Percentiles rank a stretch among this genome's conserved stretches.
phyloP scores from a whole-genome alignment of 2,329 filamentous ascomycete genomes.

The Colletotrichum tropicale region DNA sequence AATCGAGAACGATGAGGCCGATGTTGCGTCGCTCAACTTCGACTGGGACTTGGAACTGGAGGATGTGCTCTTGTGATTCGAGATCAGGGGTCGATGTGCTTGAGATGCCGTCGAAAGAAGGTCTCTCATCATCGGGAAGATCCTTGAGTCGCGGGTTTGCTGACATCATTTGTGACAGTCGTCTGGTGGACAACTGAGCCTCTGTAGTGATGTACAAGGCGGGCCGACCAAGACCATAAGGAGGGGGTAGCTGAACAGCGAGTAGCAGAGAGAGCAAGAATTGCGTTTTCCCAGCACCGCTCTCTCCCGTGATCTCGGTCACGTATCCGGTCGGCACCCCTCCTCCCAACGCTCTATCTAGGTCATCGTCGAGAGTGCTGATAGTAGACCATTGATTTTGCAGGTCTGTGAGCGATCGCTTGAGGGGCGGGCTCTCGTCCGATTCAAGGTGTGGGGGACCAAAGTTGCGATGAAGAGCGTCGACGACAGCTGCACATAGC shows the following conservation, averaged over 20 bases:
- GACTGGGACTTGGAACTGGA: slow-evolving; percentile 90
- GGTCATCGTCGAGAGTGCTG: slow-evolving; percentile 76
- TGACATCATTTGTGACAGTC: slow-evolving; percentile 79
- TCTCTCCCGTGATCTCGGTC: slow-evolving; percentile 91
- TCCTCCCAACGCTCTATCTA: slow-evolving; percentile 76
- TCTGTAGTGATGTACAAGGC: slow-evolving; percentile 96
- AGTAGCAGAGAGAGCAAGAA: slow-evolving; percentile 86
- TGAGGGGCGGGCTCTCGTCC: not conserved
- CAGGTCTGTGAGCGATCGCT: slow-evolving; percentile 6
- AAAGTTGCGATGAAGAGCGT: slow-evolving; percentile 69
- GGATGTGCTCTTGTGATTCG: slow-evolving; percentile 93
- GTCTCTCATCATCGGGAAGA: slow-evolving; percentile 31
- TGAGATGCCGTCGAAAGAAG: slow-evolving; percentile 78
- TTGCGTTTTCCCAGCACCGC: slow-evolving; percentile 94
- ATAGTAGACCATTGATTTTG: slow-evolving; percentile 54
- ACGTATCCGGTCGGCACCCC: slow-evolving; percentile 83
- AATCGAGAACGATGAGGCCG: slow-evolving; percentile 86
- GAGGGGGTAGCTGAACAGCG: slow-evolving; percentile 79
- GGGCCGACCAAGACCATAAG: slow-evolving; percentile 72
- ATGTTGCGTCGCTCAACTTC: slow-evolving; percentile 77
- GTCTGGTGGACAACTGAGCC: slow-evolving; percentile 79
- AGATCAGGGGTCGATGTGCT: slow-evolving; percentile 87
- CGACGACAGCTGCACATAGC: slow-evolving; percentile 70
- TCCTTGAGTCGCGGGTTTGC: slow-evolving; percentile 64
- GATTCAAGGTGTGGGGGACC: slow-evolving; percentile 16